Conservation (phyloP, 768 basidiomycete species). For the Hygrocybe punicea region DNA sequence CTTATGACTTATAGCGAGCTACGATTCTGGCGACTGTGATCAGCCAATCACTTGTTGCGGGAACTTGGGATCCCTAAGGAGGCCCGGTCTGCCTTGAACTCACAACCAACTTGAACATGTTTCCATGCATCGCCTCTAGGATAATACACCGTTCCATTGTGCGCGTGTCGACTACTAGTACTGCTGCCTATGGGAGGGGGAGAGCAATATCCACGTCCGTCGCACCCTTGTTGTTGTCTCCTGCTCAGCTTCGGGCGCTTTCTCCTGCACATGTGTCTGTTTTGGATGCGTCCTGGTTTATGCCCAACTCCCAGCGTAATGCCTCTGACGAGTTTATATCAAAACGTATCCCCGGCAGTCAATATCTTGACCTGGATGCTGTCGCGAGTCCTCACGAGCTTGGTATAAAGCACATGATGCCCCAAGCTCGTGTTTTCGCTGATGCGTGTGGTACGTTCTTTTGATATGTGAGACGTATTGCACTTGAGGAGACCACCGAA, state of each 20-base stretch:
- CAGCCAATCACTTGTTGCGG: too few species aligned
- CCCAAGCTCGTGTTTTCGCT: slow-evolving; percentile 64
- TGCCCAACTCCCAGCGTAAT: slow-evolving; percentile 81
- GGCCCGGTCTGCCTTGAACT: too few species aligned
- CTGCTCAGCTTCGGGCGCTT: slow-evolving; percentile 42
- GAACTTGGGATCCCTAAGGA: too few species aligned
- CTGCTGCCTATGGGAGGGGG: slow-evolving; percentile 11
- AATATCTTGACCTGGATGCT: slow-evolving; percentile 76
- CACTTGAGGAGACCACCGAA: background rate
- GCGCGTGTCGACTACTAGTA: slow-evolving; percentile 12
- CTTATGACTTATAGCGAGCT: too few species aligned
- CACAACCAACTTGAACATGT: background rate
- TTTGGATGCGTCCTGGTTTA: slow-evolving; percentile 87
- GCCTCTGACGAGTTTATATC: slow-evolving; percentile 63
- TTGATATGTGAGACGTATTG: background rate
- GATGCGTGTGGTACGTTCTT: slow-evolving; percentile 68
- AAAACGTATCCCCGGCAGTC: slow-evolving; percentile 67
- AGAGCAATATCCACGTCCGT: slow-evolving; percentile 40
- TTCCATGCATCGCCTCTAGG: background rate
- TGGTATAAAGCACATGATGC: slow-evolving; percentile 94
- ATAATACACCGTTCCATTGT: background rate
- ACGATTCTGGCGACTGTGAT: too few species aligned
- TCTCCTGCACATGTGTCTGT: slow-evolving; percentile 41
- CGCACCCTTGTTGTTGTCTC: slow-evolving; percentile 52
- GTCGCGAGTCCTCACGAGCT: slow-evolving; percentile 72